Base-by-base conservation (phyloP, 306 rosid genomes). In the Quercus berberidifolia region DNA sequence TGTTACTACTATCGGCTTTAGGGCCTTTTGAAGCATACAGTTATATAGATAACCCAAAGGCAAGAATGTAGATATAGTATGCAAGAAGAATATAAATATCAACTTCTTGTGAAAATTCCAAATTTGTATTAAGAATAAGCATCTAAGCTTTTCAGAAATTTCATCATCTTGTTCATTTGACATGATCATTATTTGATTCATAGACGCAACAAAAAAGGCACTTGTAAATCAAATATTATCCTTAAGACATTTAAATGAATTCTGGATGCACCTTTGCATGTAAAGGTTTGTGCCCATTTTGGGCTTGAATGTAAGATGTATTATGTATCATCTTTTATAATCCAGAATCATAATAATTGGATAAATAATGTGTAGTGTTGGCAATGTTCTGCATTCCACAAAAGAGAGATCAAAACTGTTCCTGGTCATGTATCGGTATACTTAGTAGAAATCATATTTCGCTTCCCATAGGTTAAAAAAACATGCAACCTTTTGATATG, bases 31-130 rank as follows among this genome's bases (percentile, higher is more conserved):
- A 67, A 33, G 51, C 25, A 75, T n/a, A 80, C 60, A 77, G 54
- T 69, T 30, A 62, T 25, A 28, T 68, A n/a, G 12, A 38, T 52
- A 25, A 69, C 72, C 73, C 81, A 58, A 49, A 25, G 68, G 77
- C 51, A 52, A 71, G 73, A 56, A 72, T 67, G 64, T 73, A 35
- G 33, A 73, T 73, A 71, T 33, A 35, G 15, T 35, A 80, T n/a
- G 65, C 26, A 64, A 46, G 74, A 15, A 28, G 60, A 84, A 76
- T 23, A 71, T 25, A 64, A 55, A 70, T 78, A 79, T 78, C 77
- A 59, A 51, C 58, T 28, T 38, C 31, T 17, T 58, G 78, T 18
- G 60, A 71, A 62, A 64, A 21, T 65, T 74, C 64, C 28, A 26
- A 17, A 12, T 30, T 76, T 65, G 5, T 64, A 21, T 35, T 35